These are phyloP conservation scores for Irpex sp. DNA, from an alignment of 1,284 basidiomycete genomes.

Conservation along the genomic window DNA sequence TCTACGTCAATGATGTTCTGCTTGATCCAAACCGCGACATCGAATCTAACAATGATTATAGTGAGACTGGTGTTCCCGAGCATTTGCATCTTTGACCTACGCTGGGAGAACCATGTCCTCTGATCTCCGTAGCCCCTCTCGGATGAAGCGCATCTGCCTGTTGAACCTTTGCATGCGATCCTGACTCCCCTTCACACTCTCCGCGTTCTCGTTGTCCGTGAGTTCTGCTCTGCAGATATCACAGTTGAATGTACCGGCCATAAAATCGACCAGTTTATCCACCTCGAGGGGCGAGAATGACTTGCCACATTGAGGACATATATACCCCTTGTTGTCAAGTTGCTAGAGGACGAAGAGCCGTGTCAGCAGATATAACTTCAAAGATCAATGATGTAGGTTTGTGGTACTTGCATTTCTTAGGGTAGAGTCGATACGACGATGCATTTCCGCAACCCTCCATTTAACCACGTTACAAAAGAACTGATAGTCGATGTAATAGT, in stretches of 20 bases:
- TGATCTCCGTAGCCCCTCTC: conserved; percentile 83
- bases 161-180: conserved; percentile 97
- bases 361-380: not conserved
- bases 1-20: conserved; percentile 57
- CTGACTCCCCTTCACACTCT: conserved; percentile 79
- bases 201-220: conserved; percentile 88
- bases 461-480: conserved; percentile 97
- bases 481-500: conserved; percentile 96
- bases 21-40: conserved; percentile 78
- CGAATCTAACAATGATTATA: conserved; percentile 51
- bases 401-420: conserved; percentile 67
- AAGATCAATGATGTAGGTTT: not conserved
- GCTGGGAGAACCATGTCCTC: conserved; percentile 85
- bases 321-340: conserved; percentile 93
- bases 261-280: conserved; percentile 75
- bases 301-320: conserved; percentile 87
- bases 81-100: conserved; percentile 31
- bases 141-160: conserved; percentile 83
- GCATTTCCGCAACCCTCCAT: conserved; percentile 96
- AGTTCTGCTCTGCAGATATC: conserved; percentile 80
- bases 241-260: conserved; percentile 62
- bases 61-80: not conserved
- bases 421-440: conserved; percentile 83
- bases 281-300: conserved; percentile 87
- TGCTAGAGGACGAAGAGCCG: conserved; percentile 48